Evolutionary conservation across 1,284 basidiomycete species (phyloP), one percentile per base, ranked within the genome.

Genomic region (Mycena sp.): DNA sequence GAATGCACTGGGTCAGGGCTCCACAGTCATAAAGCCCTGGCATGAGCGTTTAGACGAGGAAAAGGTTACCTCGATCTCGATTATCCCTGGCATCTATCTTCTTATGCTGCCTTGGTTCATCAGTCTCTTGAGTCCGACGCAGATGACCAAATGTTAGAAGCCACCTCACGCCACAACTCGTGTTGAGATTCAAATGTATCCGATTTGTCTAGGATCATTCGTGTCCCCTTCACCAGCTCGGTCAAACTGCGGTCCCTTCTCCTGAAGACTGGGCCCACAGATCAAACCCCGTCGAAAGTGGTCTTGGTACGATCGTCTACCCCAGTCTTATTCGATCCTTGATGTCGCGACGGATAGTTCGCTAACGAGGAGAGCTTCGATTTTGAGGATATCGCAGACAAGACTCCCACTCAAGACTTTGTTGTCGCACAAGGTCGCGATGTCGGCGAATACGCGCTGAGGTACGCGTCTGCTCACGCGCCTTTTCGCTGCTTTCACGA

Each of bases 91-190:
- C 56, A 64, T 48, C 41, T 11, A 52, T 52, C 53, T 26, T 50
- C 21, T 37, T 23, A 30, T 14, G 44, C 19, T 57, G 7, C 7
- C 43, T 38, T 21, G 43, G 45, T 37, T 41, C 55, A 41, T 29
- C 61, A 94, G 92, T 91, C 79, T 67, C 68, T 94, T 41, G 88
- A 92, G 73, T 94, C 92, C 14, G 93, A 94, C 68, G 89, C 89
- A 37, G 92, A 94, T 74, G 92, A 93, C 72, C 91, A 94, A 76
- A 76, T 94, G 91, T 92, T 75, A 68, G 83, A n/a, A 35, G 9
- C 9, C 14, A 7, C 14, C 14, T 35, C 32, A 9, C 14, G 7
- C 32, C 14, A 9, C 14, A 9, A 35, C 32, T 35, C 14, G 32
- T 14, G 32, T 9, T 35, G n/a, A n/a, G 14, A 35, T 14, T 35